Percentiles rank a stretch among this genome's conserved stretches.
Evolutionary conservation across 139 green algal species (phyloP).

Genomic region (Penium margaritaceum): DNA sequence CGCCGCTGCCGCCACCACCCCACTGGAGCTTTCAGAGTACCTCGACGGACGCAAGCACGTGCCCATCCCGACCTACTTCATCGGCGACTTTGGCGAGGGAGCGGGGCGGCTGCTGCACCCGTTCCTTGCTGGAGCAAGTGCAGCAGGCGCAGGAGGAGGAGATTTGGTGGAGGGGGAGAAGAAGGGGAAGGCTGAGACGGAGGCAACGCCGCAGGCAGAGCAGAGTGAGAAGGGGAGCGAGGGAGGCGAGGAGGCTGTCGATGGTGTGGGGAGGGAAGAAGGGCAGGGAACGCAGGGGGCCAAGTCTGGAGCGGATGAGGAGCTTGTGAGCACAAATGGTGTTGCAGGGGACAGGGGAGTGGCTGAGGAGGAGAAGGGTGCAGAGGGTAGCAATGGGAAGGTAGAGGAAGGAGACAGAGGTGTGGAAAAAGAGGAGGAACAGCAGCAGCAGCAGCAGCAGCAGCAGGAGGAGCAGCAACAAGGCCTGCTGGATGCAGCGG

Average conservation of each 20-base stretch:
- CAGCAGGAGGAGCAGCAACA: not conserved
- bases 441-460: not conserved
- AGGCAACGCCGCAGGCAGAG: no score
- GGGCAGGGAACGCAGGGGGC: no score
- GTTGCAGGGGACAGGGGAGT: no score
- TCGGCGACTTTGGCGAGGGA: slow-evolving; percentile 37
- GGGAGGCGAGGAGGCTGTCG: not conserved
- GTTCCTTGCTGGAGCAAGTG: no score
- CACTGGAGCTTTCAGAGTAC: slow-evolving; percentile 36
- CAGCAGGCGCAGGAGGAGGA: not conserved
- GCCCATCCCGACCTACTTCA: slow-evolving; percentile 45
- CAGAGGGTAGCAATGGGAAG: not conserved
- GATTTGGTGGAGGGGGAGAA: not conserved
- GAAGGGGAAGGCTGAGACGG: not conserved
- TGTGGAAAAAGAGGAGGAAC: not conserved
- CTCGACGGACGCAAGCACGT: slow-evolving; percentile 7
- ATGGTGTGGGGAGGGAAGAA: no score
- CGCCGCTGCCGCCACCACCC: not conserved
- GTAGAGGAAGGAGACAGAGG: slow-evolving; percentile 5
- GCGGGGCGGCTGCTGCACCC: slow-evolving; percentile 1
- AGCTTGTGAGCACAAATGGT: no score
- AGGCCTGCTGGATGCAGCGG: no score
- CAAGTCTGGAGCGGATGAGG: no score
- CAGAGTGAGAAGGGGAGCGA: not conserved
- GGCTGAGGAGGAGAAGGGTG: no score